Base-by-base conservation (phyloP, 495 filamentous ascomycete species). In the Acidiella bohemica region DNA sequence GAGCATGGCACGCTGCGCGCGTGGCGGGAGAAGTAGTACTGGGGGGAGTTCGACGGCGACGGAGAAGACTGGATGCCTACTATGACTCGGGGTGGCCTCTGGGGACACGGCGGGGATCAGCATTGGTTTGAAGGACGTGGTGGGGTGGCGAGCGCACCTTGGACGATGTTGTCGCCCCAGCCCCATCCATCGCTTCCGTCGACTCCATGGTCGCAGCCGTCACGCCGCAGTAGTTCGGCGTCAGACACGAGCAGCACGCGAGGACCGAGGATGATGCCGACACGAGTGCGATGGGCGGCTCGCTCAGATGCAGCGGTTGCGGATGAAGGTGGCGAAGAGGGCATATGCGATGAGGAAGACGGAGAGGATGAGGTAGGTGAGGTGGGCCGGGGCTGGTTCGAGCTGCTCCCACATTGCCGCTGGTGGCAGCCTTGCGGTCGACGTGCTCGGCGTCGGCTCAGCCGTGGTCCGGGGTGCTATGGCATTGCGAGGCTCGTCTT, bases 241-340 rank as follows among this genome's bases (percentile, higher is more conserved):
- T 55, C 14, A 70, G 40, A 36, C 61, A 40, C 28, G 54, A 50
- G n/a, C 2, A 64, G 27, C 5, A 43, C 58, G 2, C 43, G 27
- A 0, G 67, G 65, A 0, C 68, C 68, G 25, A 66, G 53, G 20
- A 62, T 25, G 39, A 70, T 68, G 17, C 67, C 66, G 31, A 65
- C 25, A 70, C 39, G 7, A 62, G 57, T 10, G 67, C 68, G 4
- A 72, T 53, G 1, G 66, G 67, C 0, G 67, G 68, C 50, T 72
- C 67, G 16, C 63, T 66, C 14, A 72, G 63, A 52, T 71, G 66
- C 4, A 72, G 9, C 58, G 53, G 40, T 71, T 70, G 19, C 65
- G 59, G 40, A 72, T 69, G 44, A 66, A 60, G 28, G 51, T 42
- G 12, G 59, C 60, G 47, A 70, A 70, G 40, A 71, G 56, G 14